phyloP scores from a whole-genome alignment of 495 filamentous ascomycete species.

The Aspergillus ostianus region DNA sequence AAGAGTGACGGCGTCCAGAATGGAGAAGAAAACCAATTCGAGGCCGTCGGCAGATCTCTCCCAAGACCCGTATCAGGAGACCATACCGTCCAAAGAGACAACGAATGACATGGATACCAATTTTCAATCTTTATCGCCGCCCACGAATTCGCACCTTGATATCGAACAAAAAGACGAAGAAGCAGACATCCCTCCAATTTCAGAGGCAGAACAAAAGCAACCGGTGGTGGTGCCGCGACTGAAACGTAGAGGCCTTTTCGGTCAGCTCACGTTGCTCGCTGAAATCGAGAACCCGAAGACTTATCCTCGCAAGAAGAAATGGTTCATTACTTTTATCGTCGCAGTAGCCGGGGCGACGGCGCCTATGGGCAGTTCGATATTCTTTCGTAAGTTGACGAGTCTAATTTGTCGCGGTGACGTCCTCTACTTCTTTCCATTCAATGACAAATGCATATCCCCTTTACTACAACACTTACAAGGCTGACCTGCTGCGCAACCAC shows the following conservation, averaged over 20 bases:
- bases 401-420: background rate
- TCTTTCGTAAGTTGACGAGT: slow-evolving; percentile 66
- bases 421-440: no score
- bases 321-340: slow-evolving; percentile 79
- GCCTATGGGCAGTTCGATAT: slow-evolving; percentile 82
- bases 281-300: slow-evolving; percentile 76
- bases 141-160: slow-evolving; percentile 3
- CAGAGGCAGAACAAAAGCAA: slow-evolving; percentile 22
- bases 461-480: background rate
- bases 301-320: slow-evolving; percentile 72
- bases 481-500: slow-evolving; percentile 3
- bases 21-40: background rate
- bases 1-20: background rate
- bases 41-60: background rate
- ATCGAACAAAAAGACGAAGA: slow-evolving; percentile 24
- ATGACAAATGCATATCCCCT: no score
- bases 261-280: slow-evolving; percentile 70
- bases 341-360: slow-evolving; percentile 72
- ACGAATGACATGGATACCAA: background rate
- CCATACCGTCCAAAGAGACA: background rate
- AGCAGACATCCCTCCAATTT: slow-evolving; percentile 8
- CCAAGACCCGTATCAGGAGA: background rate
- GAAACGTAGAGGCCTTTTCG: slow-evolving; percentile 73
- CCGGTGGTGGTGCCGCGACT: slow-evolving; percentile 55
- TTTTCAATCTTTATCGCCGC: slow-evolving; percentile 11